Base-by-base conservation (phyloP, 805 yeast species). In the Wickerhamiella domercqiae region DNA sequence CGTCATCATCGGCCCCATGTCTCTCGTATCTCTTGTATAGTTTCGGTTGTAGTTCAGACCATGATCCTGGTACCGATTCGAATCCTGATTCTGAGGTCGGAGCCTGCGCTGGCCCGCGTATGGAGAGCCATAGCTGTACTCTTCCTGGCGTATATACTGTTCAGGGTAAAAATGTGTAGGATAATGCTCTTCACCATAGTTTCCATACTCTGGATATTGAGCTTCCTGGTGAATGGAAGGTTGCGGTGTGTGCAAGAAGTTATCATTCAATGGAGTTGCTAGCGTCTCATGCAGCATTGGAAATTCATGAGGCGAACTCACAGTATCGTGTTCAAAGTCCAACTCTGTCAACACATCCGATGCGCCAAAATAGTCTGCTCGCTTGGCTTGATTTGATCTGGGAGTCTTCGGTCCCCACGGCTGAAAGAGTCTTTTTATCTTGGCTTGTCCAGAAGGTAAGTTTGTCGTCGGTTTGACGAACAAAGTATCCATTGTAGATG, bases 241-340 rank as follows among this genome's bases (percentile, higher is more conserved):
- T 28, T 28, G 30, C n/a, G 11, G 30, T 17, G n/a, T 28, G 17
- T 28, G 17, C 30, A 28, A 17, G 30, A 17, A 28, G 16, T 7
- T 17, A 17, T 9, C 26, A 9, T 13, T 24, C 26, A 24, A 5
- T 14, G n/a, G 6, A 17, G 30, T 13, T n/a, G 30, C 15, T 15
- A 28, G 17, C 17, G 26, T 9, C 26, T 13, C 26, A 13, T 9
- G 26, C 26, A 24, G 26, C 17, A 15, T 28, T 28, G 7, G 19
- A 7, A 30, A 16, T 7, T 13, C 33, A 30, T 30, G 14, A 6
- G 33, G 33, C 21, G 21, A 9, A 30, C 18, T 13, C 21, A 30
- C 33, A 15, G 33, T 17, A n/a, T 30, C 33, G 21, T 30, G 33
- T n/a, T 30, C 33, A 16, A 30, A 13, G 21, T 30, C 33, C 21